Evolutionary conservation across 83 land plant species (phyloP).

Genomic region (Diphasiastrum complanatum): DNA sequence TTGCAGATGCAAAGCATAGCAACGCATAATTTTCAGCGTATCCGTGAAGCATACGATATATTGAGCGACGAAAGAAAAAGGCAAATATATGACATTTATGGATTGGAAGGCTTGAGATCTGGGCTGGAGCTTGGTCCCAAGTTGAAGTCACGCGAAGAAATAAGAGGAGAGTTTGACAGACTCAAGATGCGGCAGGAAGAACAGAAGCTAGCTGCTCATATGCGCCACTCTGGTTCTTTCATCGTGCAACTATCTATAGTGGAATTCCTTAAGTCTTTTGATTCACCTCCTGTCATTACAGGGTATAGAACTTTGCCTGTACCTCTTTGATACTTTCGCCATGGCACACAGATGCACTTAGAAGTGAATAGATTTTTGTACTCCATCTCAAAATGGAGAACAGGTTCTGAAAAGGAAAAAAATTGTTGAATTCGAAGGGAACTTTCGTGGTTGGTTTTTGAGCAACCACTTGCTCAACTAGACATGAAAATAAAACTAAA

Average conservation of each 20-base stretch:
- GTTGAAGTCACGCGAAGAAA: conserved; percentile 66
- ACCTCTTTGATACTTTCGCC: no score
- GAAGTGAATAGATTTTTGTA: no score
- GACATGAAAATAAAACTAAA: no score
- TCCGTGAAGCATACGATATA: conserved; percentile 94
- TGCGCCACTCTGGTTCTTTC: conserved; percentile 67
- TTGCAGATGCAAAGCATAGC: conserved; percentile 95
- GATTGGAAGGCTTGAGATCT: conserved; percentile 89
- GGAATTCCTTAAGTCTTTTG: conserved; percentile 35
- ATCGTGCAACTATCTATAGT: conserved; percentile 70
- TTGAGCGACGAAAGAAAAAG: conserved; percentile 81
- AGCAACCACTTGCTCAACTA: no score
- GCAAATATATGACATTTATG: conserved; percentile 91
- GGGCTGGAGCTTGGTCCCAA: conserved; percentile 92
- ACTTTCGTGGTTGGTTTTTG: no score
- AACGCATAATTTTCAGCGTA: conserved; percentile 86
- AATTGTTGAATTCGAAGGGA: no score
- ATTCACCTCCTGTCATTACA: conserved; percentile 51
- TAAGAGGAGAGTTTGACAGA: conserved; percentile 75
- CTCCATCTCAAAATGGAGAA: no score
- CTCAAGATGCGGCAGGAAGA: conserved; percentile 57
- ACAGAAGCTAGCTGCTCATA: conserved; percentile 53
- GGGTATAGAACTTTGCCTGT: conserved; percentile 50
- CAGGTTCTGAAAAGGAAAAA: no score
- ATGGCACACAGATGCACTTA: no score